Conservation (phyloP, 2,329 filamentous ascomycete genomes). For the Penicillium sp. region DNA sequence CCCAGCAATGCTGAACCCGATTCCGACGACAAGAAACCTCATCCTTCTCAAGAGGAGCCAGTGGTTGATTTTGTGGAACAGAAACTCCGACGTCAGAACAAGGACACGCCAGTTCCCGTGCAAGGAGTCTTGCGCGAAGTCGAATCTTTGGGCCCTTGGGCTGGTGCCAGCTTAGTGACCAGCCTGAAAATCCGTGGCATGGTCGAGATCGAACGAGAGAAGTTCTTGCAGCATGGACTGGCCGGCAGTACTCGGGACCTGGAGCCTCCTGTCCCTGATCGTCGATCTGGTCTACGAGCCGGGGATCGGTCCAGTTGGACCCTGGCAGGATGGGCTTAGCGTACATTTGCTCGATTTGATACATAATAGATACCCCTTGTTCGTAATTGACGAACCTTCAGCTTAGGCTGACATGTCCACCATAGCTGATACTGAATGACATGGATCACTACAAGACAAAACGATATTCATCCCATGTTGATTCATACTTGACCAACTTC, state of each 20-base stretch:
- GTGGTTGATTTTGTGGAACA: conserved; percentile 46
- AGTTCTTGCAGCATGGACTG: conserved; percentile 50
- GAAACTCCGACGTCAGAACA: conserved; percentile 35
- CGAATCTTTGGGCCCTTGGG: conserved; percentile 59
- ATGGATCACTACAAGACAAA: too few species aligned
- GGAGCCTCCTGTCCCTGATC: conserved; percentile 36
- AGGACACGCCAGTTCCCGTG: conserved; percentile 31
- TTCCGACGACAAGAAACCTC: conserved; percentile 6
- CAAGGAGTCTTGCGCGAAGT: conserved; percentile 48
- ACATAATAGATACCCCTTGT: conserved; percentile 23
- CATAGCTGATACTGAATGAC: too few species aligned
- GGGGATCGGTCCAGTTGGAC: conserved; percentile 48
- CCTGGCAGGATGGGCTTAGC: conserved; percentile 43
- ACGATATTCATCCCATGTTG: too few species aligned
- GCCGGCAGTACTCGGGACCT: conserved; percentile 43
- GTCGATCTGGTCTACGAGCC: conserved; percentile 36
- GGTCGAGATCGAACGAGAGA: conserved; percentile 60
- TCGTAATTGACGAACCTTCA: conserved; percentile 9
- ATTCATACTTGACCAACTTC: too few species aligned
- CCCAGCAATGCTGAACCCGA: not conserved
- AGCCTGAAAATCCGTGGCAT: conserved; percentile 55
- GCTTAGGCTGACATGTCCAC: too few species aligned
- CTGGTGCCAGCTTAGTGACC: conserved; percentile 56
- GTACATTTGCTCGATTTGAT: conserved; percentile 10
- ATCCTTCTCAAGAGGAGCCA: conserved; percentile 25